These are phyloP conservation scores for Teunomyces stri DNA, from an alignment of 805 yeast genomes.

Conservation along the genomic window DNA sequence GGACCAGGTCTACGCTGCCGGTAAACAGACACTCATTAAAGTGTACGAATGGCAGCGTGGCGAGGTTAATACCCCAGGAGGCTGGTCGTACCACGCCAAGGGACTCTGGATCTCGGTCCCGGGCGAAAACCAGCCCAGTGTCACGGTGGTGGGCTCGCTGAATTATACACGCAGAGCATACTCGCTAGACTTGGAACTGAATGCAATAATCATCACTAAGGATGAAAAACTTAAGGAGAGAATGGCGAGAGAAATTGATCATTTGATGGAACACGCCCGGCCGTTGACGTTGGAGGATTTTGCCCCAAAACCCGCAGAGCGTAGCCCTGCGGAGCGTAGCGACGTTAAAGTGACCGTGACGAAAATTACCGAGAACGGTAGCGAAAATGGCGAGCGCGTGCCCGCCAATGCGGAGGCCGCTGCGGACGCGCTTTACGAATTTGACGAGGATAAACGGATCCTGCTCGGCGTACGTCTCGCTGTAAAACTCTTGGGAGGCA, in stretches of 20 bases:
- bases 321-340: background rate
- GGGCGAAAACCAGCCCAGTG: conserved; percentile 54
- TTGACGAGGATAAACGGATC: conserved; percentile 58
- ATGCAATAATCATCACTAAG: conserved; percentile 73
- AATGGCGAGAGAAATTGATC: conserved; percentile 63
- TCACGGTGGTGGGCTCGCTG: conserved; percentile 87
- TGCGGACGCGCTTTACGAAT: conserved; percentile 21
- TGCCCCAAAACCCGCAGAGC: conserved; percentile 24
- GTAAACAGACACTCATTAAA: conserved; percentile 45
- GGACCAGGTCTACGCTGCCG: conserved; percentile 42
- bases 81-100: conserved; percentile 98
- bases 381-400: conserved; percentile 9
- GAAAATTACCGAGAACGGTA: conserved; percentile 6
- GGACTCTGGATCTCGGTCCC: conserved; percentile 83
- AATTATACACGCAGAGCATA: conserved; percentile 92
- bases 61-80: conserved; percentile 70
- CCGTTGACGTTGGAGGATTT: conserved; percentile 61
- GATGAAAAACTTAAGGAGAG: conserved; percentile 54
- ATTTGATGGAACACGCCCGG: conserved; percentile 53
- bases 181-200: conserved; percentile 81
- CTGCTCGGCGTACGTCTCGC: conserved; percentile 64
- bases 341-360: conserved; percentile 2
- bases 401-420: background rate
- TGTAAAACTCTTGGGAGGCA: conserved; percentile 59
- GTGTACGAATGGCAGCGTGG: conserved; percentile 89